Percentiles rank a stretch among this genome's conserved stretches.
Conservation (phyloP, 768 basidiomycete species). For the Brasilioporus rufonigricans region DNA sequence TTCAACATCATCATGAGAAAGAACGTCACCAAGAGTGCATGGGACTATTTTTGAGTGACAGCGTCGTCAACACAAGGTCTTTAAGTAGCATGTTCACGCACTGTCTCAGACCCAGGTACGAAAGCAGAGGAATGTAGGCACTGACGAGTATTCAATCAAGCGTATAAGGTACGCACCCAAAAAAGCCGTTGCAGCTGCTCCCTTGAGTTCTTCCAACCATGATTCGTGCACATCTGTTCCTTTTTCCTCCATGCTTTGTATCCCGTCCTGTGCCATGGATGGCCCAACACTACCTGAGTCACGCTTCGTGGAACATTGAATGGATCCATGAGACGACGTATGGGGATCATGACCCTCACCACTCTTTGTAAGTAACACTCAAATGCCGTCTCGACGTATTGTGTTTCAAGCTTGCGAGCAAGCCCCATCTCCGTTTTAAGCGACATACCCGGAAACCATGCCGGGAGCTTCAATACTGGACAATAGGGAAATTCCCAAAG, state of each 20-base stretch:
- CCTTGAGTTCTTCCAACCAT: no score
- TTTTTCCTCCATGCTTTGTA: no score
- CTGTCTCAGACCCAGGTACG: neutral
- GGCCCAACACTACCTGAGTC: neutral
- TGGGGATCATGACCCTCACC: neutral
- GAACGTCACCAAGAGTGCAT: neutral
- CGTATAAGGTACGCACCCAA: neutral
- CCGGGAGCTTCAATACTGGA: no score
- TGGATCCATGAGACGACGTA: neutral
- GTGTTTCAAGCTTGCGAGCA: neutral
- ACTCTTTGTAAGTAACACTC: no score
- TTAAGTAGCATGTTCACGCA: no score
- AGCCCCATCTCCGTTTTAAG: slow-evolving; percentile 1
- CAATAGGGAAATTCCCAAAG: no score
- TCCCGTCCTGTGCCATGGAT: neutral
- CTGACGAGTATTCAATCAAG: neutral
- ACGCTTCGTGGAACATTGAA: neutral
- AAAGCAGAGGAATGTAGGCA: no score
- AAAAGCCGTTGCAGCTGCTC: neutral
- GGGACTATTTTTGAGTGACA: no score
- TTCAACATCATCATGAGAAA: slow-evolving; percentile 3
- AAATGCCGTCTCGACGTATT: no score
- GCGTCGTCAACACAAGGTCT: no score
- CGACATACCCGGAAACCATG: slow-evolving; percentile 13
- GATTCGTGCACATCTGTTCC: no score